phyloP scores from a whole-genome alignment of 2,329 filamentous ascomycete genomes.

The Trematosphaeria pertusa region DNA sequence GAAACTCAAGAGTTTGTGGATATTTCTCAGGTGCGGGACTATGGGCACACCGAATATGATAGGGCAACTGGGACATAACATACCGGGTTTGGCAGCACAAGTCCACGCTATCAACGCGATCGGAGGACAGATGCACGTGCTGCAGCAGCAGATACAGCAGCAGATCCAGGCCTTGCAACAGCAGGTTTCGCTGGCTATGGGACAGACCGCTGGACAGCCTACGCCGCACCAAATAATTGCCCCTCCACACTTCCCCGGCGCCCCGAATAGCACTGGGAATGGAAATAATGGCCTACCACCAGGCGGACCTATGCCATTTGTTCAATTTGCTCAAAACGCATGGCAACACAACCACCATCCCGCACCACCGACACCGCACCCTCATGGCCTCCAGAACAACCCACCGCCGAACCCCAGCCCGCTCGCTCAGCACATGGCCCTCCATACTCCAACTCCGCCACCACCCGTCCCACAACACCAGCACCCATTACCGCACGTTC shows the following conservation, averaged over 20 bases:
- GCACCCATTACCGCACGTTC: conserved; percentile 5
- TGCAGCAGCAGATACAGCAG: conserved; percentile 35
- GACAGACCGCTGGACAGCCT: too few relatives aligned
- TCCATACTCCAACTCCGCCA: conserved; percentile 7
- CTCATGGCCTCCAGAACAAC: conserved; percentile 21
- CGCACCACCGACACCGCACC: conserved; percentile 14
- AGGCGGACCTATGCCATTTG: conserved; percentile 27
- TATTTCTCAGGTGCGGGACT: conserved; percentile 40
- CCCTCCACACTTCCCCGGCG: background rate
- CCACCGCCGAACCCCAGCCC: conserved; percentile 19
- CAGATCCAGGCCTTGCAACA: conserved; percentile 16
- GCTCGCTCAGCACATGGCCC: conserved; percentile 20
- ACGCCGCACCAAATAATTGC: background rate
- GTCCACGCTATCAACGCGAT: conserved; percentile 1
- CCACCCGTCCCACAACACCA: background rate
- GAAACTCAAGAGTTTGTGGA: conserved; percentile 43
- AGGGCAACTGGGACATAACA: conserved; percentile 8
- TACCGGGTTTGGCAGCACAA: conserved; percentile 2
- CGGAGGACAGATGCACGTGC: conserved; percentile 25
- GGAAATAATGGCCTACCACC: conserved; percentile 16
- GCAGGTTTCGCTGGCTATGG: conserved; percentile 10
- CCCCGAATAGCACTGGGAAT: background rate
- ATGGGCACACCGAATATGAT: conserved; percentile 23
- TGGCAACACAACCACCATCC: conserved; percentile 5
- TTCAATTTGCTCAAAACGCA: conserved; percentile 28